A percentile compares a stretch with the other conserved stretches of the same genome.
These are phyloP conservation scores for Tuber aestivum DNA, from an alignment of 495 filamentous ascomycete genomes.

Conservation along the genomic window DNA sequence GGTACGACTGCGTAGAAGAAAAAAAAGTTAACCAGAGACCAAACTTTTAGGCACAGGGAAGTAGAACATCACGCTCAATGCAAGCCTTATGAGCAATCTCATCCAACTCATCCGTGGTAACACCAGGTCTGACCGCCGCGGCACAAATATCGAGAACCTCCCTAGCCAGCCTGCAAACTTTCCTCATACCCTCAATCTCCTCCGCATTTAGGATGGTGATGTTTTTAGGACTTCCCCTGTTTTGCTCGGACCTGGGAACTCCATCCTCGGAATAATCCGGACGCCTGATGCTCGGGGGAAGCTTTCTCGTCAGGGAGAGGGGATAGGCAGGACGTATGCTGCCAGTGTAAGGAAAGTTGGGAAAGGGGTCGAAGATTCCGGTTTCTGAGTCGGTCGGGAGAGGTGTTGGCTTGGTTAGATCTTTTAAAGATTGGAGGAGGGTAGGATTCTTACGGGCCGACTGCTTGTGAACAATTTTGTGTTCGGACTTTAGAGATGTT, in stretches of 20 bases:
- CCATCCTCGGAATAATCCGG: conserved; percentile 84
- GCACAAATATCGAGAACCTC: conserved; percentile 93
- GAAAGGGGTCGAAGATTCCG: conserved; percentile 84
- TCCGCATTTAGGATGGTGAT: conserved; percentile 73
- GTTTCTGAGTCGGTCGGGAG: conserved; percentile 87
- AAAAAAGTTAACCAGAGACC: not conserved
- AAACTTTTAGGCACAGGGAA: not conserved
- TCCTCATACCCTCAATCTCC: conserved; percentile 82
- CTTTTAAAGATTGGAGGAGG: conserved; percentile 52
- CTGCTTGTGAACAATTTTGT: conserved; percentile 80
- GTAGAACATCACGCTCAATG: conserved; percentile 76
- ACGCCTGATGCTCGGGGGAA: conserved; percentile 73
- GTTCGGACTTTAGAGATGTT: conserved; percentile 55
- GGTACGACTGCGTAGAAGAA: conserved; percentile 67
- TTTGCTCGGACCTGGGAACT: conserved; percentile 70
- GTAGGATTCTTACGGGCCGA: conserved; percentile 58
- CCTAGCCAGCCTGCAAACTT: conserved; percentile 78
- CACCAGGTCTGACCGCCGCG: conserved; percentile 69
- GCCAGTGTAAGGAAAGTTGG: conserved; percentile 74
- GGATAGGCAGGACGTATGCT: conserved; percentile 82
- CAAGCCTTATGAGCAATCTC: conserved; percentile 94
- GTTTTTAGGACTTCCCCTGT: conserved; percentile 57
- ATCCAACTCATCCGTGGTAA: conserved; percentile 95
- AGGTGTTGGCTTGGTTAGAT: conserved; percentile 66
- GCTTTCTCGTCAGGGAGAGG: conserved; percentile 62